Conservation (phyloP, 179 eudicot genomes). For the Corrigiola litoralis region DNA sequence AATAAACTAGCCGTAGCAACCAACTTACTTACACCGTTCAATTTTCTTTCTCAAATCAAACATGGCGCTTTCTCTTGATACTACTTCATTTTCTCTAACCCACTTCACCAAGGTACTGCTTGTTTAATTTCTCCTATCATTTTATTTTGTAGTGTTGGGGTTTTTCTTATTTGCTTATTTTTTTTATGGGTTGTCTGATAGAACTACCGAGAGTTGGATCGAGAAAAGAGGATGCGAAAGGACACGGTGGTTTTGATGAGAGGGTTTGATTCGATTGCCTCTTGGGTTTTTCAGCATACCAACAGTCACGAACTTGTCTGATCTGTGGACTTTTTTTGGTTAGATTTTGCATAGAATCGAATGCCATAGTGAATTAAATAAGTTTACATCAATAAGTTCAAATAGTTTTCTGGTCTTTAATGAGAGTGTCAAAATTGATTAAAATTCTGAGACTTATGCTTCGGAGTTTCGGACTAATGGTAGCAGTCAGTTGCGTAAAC, state of each 20-base stretch:
- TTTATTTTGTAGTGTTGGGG: background rate
- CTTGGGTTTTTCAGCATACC: conserved; percentile 62
- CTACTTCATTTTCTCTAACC: conserved; percentile 3
- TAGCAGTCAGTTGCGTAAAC: too few relatives aligned
- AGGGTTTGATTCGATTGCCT: conserved; percentile 76
- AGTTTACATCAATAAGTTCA: too few relatives aligned
- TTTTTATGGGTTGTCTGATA: conserved; percentile 21
- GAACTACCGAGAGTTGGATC: conserved; percentile 32
- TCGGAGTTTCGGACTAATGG: too few relatives aligned
- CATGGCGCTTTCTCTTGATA: conserved; percentile 4
- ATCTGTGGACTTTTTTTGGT: background rate
- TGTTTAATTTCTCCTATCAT: background rate
- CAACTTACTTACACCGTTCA: too few relatives aligned
- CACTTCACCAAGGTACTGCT: conserved; percentile 2
- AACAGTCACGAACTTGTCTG: conserved; percentile 61
- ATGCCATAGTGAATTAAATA: too few relatives aligned
- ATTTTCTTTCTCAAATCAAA: too few relatives aligned
- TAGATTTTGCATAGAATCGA: too few relatives aligned
- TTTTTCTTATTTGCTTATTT: background rate
- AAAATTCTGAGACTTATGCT: too few relatives aligned
- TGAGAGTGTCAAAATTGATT: too few relatives aligned
- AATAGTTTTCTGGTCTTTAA: too few relatives aligned
- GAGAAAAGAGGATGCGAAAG: conserved; percentile 47
- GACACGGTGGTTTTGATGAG: conserved; percentile 71
- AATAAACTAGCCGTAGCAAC: conserved; percentile 28